These are phyloP conservation scores for Penicillium simplicissimum DNA, from an alignment of 495 filamentous ascomycete genomes.

Conservation along the genomic window DNA sequence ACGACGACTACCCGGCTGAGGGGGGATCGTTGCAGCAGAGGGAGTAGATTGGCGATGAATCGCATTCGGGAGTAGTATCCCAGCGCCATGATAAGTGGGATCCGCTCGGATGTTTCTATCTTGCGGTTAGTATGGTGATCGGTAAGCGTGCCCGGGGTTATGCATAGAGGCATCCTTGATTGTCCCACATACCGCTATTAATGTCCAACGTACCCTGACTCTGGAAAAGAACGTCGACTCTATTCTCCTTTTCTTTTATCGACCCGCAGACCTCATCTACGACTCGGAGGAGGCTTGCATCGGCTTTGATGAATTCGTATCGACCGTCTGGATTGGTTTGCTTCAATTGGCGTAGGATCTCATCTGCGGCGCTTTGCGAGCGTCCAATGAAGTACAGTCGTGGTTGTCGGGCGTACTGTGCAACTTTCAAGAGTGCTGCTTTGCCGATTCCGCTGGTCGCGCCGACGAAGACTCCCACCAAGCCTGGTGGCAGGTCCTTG, in stretches of 20 bases:
- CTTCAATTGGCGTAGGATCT: constrained; percentile 45
- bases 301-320: constrained; percentile 51
- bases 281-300: constrained; percentile 53
- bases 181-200: neutral
- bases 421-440: constrained; percentile 34
- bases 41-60: constrained; percentile 38
- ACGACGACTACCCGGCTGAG: constrained; percentile 55
- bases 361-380: constrained; percentile 23
- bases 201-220: constrained; percentile 1
- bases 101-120: constrained; percentile 31
- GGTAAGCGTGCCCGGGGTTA: neutral
- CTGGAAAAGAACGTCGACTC: neutral
- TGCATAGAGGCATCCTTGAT: neutral
- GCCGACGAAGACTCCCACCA: constrained; percentile 41
- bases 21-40: constrained; percentile 34
- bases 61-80: constrained; percentile 43
- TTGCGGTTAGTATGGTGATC: neutral
- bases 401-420: constrained; percentile 29
- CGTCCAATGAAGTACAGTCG: constrained; percentile 36
- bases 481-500: neutral
- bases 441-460: constrained; percentile 44
- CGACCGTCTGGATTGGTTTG: constrained; percentile 50
- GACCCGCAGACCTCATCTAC: constrained; percentile 56
- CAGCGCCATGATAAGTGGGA: constrained; percentile 32
- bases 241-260: neutral